A percentile compares a stretch with the other conserved stretches of the same genome.
These are phyloP conservation scores for Nigrospora sphaerica DNA, from an alignment of 2,329 filamentous ascomycete genomes.

Conservation along the genomic window DNA sequence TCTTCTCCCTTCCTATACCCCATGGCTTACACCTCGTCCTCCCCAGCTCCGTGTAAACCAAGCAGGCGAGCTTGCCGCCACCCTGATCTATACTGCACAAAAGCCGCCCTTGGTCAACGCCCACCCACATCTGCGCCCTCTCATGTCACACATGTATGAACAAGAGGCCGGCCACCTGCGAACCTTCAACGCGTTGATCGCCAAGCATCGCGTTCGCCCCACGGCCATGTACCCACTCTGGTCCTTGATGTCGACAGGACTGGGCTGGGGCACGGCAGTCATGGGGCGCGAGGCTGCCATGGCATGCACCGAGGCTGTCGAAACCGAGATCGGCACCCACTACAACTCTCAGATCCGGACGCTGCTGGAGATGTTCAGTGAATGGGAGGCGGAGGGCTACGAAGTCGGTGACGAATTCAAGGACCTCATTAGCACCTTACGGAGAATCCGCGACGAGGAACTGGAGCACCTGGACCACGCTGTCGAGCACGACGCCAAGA, in stretches of 20 bases:
- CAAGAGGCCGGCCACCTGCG: slow-evolving; percentile 84
- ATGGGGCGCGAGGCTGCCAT: slow-evolving; percentile 92
- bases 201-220: slow-evolving; percentile 82
- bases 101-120: slow-evolving; percentile 71
- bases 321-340: slow-evolving; percentile 94
- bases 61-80: slow-evolving; percentile 93
- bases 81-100: slow-evolving; percentile 87
- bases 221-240: slow-evolving; percentile 90
- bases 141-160: slow-evolving; percentile 98
- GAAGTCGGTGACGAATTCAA: slow-evolving; percentile 72
- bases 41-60: slow-evolving; percentile 84
- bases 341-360: slow-evolving; percentile 88
- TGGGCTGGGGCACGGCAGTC: slow-evolving; percentile 85
- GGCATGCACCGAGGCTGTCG: slow-evolving; percentile 97
- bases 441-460: slow-evolving; percentile 89
- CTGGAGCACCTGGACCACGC: slow-evolving; percentile 95
- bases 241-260: slow-evolving; percentile 68
- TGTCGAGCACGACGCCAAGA: slow-evolving; percentile 84
- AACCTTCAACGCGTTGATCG: slow-evolving; percentile 78
- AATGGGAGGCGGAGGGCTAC: slow-evolving; percentile 71
- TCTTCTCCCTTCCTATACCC: background rate
- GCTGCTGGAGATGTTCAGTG: slow-evolving; percentile 71
- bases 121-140: slow-evolving; percentile 78
- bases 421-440: slow-evolving; percentile 64
- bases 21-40: background rate